Base-by-base conservation (phyloP, 352 stramenopile genomes). In the Phytophthora pinifolia region DNA sequence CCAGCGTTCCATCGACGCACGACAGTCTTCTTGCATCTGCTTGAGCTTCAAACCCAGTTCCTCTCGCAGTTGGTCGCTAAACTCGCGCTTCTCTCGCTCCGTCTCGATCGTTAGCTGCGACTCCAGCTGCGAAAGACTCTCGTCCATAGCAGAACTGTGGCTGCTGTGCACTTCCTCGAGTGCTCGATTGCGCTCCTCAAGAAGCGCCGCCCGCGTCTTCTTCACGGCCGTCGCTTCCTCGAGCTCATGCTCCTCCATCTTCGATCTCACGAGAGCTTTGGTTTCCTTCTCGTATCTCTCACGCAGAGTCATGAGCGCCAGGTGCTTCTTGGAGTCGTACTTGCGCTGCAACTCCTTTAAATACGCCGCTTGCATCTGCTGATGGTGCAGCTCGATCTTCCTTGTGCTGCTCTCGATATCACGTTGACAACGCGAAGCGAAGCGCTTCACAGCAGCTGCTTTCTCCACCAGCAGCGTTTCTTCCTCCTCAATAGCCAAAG, bases 321-420 rank as follows among this genome's bases (percentile, higher is more conserved):
- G 63, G 27, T 79, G 71, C 46, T 85, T 83, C 48, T 80, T 85
- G 6, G 76, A 86, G 35, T 83, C 71, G 32, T 79, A 88, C 52
- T 84, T 83, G 37, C 74, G 76, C 51, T 79, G 68, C 27, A 88
- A 57, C 17, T 88, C 75, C 43, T 76, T 67, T 33, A 88, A 41
- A 27, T 81, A 78, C 9, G 45, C 10, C 0, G 25, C 27, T 42
- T 82, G 74, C 35, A 62, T 65, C 25, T 61, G 36, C 2, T 65
- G 45, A 14, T 83, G 66, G 33, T 86, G 73, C 20, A 68, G 31
- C 6, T 57, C 38, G 5, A 82, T 62, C 9, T 51, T 52, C 0
- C 37, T 47, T 4, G 52, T 68, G 18, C 70, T 76, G 1, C 33
- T 51, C 42, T 78, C 58, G 30, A 79, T 74, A 22, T 88, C 69